Base-by-base conservation (phyloP, 169 alveolate species). In the Cryptosporidium muris region DNA sequence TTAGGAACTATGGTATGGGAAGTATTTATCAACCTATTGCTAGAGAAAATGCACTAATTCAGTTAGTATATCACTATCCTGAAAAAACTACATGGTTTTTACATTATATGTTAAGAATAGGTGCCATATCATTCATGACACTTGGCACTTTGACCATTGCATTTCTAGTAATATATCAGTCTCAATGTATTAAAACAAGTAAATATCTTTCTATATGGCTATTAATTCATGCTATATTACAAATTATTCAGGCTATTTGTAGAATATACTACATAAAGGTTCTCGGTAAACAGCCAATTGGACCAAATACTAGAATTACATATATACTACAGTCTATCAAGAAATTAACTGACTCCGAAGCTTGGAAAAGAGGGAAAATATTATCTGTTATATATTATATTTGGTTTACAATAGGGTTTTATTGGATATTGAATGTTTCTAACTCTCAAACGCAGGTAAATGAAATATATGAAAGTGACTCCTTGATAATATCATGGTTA, bases 61-160 rank as follows among this genome's bases (percentile, higher is more conserved):
- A 74, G 34, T 49, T 74, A n/a, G 85, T 74, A 1, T 74, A 43
- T 34, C 54, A 74, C 45, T 74, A 74, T 42, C 85, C 85, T 2
- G 85, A 74, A 14, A 74, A 74, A 53, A 25, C 85, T 2, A 16
- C 60, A 11, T 56, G 85, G 85, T 74, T 74, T 74, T 37, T 74
- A 9, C 36, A 43, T 2, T 56, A 63, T 12, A 74, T 43, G 14
- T 60, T 74, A 16, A 40, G 34, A 11, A 43, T 43, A 25, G 66
- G 85, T 40, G 47, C 60, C 25, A 6, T 74, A 5, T 74, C 74
- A 5, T 74, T 74, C 47, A 7, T 62, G 4, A 43, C 34, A 45
- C 40, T 74, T 25, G 85, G 85, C 11, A 36, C 49, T 8, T 40
- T 74, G 8, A n/a, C 85, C 0, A 58, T 63, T 11, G 42, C 58